These are phyloP conservation scores for Eucalyptus tenuipes DNA, from an alignment of 345 rosid genomes.

Conservation along the genomic window DNA sequence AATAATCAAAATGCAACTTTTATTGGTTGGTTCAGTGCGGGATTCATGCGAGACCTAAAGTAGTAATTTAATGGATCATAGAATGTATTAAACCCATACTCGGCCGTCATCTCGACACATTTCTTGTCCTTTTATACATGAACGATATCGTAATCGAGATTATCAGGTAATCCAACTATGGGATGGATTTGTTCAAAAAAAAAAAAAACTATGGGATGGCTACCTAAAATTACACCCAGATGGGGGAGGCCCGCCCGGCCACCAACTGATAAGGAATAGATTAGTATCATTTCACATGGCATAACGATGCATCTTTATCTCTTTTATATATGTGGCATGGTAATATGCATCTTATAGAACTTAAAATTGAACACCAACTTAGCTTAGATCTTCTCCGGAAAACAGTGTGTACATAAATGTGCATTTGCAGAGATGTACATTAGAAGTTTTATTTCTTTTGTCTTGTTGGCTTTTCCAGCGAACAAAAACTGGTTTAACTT, in stretches of 20 bases:
- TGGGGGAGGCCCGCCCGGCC: not conserved
- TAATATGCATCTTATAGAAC: not conserved
- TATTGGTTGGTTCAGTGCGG: not conserved
- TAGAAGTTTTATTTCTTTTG: not conserved
- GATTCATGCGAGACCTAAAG: not conserved
- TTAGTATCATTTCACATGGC: not conserved
- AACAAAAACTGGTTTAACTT: not conserved
- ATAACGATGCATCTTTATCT: not conserved
- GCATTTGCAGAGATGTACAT: not conserved
- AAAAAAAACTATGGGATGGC: not conserved
- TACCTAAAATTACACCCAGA: not conserved
- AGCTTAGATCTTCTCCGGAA: not conserved
- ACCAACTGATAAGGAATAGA: not conserved
- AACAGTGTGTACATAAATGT: not conserved
- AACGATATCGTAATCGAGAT: not conserved
- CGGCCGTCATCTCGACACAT: not conserved
- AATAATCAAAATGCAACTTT: too few relatives aligned
- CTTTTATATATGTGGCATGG: not conserved
- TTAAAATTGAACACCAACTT: not conserved
- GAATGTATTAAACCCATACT: not conserved
- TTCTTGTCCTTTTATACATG: not conserved
- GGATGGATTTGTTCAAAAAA: too few relatives aligned
- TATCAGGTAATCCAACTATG: not conserved
- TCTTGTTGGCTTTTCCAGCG: not conserved
- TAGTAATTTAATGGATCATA: not conserved